Percentiles rank a stretch among this genome's conserved stretches.
Evolutionary conservation across 768 basidiomycete genomes (phyloP).

Genomic region (Mycena galericulata): DNA sequence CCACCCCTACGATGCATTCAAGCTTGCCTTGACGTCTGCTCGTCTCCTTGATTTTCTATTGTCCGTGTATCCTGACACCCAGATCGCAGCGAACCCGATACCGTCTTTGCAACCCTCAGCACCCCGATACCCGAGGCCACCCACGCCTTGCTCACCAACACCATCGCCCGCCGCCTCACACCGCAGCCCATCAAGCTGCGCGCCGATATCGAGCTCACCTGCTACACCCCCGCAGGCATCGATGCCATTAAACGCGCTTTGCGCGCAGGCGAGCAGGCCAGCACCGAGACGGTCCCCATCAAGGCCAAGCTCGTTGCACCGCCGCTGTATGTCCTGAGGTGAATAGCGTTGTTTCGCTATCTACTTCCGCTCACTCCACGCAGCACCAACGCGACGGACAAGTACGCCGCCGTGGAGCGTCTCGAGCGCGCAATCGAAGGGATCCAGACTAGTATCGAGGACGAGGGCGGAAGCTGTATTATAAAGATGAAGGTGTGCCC

Average conservation of each 20-base stretch:
- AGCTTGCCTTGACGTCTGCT: conserved; percentile 91
- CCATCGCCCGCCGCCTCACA: conserved; percentile 94
- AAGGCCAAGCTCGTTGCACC: conserved; percentile 98
- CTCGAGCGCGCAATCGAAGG: conserved; percentile 94
- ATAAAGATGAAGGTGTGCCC: conserved; percentile 94
- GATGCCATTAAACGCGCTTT: conserved; percentile 96
- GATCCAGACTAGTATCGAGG: conserved; percentile 87
- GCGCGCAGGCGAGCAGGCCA: conserved; percentile 87
- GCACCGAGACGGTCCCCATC: conserved; percentile 92
- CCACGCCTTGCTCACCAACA: conserved; percentile 73
- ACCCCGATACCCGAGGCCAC: conserved; percentile 69
- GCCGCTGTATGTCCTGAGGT: conserved; percentile 89
- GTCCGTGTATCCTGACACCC: conserved; percentile 23
- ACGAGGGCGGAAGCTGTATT: conserved; percentile 85
- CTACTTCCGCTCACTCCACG: not conserved
- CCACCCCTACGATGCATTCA: conserved; percentile 98
- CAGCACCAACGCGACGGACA: conserved; percentile 95
- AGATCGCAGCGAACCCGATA: conserved; percentile 60
- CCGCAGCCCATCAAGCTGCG: conserved; percentile 99
- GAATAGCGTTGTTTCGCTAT: not conserved
- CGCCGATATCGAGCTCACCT: conserved; percentile 97
- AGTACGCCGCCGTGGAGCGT: conserved; percentile 92
- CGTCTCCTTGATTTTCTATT: not conserved
- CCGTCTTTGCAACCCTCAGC: conserved; percentile 81
- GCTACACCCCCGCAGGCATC: conserved; percentile 95